Conservation (phyloP, 1,284 basidiomycete genomes). For the Earliella scabrosa region DNA sequence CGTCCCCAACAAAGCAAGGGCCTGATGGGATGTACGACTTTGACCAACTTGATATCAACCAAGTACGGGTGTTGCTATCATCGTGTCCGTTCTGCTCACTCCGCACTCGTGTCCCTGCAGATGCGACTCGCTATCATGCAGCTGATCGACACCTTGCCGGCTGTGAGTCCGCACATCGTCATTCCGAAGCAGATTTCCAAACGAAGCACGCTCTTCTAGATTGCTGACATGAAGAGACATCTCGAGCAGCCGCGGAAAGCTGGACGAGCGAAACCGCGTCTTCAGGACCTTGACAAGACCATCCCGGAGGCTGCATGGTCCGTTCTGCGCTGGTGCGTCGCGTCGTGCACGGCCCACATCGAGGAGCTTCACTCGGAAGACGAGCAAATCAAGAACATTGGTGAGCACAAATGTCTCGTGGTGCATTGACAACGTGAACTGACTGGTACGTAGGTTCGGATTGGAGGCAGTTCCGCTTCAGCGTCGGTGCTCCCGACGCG, state of each 20-base stretch:
- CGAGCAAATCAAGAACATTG: slow-evolving; percentile 54
- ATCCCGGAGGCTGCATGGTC: slow-evolving; percentile 62
- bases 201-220: too few relatives aligned
- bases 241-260: slow-evolving; percentile 49
- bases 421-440: background rate
- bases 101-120: slow-evolving; percentile 20
- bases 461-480: slow-evolving; percentile 66
- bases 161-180: slow-evolving; percentile 38
- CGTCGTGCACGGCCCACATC: slow-evolving; percentile 66
- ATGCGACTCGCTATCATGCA: slow-evolving; percentile 49
- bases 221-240: slow-evolving; percentile 59
- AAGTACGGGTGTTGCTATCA: too few relatives aligned
- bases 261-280: slow-evolving; percentile 52
- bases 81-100: background rate
- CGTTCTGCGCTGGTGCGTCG: slow-evolving; percentile 65
- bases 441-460: slow-evolving; percentile 37
- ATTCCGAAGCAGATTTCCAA: too few relatives aligned
- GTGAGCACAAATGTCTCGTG: slow-evolving; percentile 33
- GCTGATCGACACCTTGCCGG: slow-evolving; percentile 51
- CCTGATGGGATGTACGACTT: slow-evolving; percentile 52
- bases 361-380: slow-evolving; percentile 57
- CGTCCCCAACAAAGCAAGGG: background rate
- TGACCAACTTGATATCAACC: slow-evolving; percentile 42
- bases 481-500: slow-evolving; percentile 66
- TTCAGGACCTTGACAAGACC: slow-evolving; percentile 50